phyloP scores from a whole-genome alignment of 2,329 filamentous ascomycete species.

The Pezicula radicicola region DNA sequence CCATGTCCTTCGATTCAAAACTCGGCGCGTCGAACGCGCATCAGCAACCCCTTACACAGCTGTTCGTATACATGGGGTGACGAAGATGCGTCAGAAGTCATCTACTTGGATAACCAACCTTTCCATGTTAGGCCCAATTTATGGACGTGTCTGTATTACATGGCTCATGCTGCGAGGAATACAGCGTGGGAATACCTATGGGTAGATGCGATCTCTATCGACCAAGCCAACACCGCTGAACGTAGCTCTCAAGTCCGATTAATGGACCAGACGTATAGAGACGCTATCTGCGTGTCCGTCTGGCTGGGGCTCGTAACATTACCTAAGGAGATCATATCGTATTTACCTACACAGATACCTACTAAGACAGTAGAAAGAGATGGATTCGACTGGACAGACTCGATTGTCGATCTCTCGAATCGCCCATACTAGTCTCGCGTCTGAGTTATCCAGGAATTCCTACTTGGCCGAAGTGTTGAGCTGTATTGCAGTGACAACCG shows the following conservation, averaged over 20 bases:
- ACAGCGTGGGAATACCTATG: conserved; percentile 7
- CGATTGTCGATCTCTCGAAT: conserved; percentile 7
- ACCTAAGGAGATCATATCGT: neutral
- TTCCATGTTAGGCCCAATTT: conserved; percentile 3
- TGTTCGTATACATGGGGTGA: conserved; percentile 6
- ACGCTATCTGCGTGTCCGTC: conserved; percentile 16
- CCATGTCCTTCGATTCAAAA: neutral
- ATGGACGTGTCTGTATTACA: conserved; percentile 2
- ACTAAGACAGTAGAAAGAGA: conserved; percentile 1
- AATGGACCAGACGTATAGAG: conserved; percentile 16
- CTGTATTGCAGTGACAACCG: conserved; percentile 13
- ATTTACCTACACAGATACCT: neutral
- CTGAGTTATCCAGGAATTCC: conserved; percentile 25
- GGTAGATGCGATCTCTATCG: conserved; percentile 12
- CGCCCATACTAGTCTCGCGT: conserved; percentile 20
- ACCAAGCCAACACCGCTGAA: conserved; percentile 10
- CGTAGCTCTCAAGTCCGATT: conserved; percentile 19
- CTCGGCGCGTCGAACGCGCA: neutral
- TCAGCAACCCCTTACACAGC: conserved; percentile 1
- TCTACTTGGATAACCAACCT: conserved; percentile 3
- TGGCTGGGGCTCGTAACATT: conserved; percentile 14
- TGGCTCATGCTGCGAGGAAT: neutral
- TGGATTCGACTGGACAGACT: conserved; percentile 9
- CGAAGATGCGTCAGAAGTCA: conserved; percentile 2
- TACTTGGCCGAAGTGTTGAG: conserved; percentile 15